phyloP scores from a whole-genome alignment of 257 asterid species.

The Avicennia marina region DNA sequence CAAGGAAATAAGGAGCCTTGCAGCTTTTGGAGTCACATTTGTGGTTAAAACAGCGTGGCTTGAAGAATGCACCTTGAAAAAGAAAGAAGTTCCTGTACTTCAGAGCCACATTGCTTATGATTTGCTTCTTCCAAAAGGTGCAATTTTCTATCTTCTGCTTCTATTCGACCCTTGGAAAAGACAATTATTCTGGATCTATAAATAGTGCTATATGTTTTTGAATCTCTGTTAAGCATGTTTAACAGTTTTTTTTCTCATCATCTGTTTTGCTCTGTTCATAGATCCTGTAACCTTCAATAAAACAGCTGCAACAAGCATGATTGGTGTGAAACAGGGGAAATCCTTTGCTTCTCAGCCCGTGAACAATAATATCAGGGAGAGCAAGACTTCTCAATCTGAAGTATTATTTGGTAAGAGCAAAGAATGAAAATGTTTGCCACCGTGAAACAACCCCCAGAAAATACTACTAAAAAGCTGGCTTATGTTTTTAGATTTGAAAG shows the following conservation, averaged over 20 bases:
- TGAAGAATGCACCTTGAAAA: conserved; percentile 68
- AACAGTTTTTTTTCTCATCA: neutral
- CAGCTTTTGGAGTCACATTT: conserved; percentile 71
- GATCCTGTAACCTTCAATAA: conserved; percentile 48
- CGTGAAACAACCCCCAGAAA: conserved; percentile 18
- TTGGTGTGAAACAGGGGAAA: conserved; percentile 41
- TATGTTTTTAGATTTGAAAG: conserved; percentile 28
- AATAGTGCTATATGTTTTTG: conserved; percentile 16
- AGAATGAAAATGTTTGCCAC: conserved; percentile 23
- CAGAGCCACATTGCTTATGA: conserved; percentile 81
- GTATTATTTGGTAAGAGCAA: conserved; percentile 31
- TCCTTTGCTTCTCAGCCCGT: conserved; percentile 35
- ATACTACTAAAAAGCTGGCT: conserved; percentile 16
- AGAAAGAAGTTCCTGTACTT: conserved; percentile 76
- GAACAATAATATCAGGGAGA: conserved; percentile 22
- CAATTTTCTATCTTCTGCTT: conserved; percentile 3
- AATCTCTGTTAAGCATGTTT: conserved; percentile 16
- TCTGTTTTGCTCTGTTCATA: conserved; percentile 20
- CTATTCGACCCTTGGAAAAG: conserved; percentile 2
- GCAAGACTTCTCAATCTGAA: conserved; percentile 30
- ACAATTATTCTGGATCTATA: conserved; percentile 6
- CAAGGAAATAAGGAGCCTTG: conserved; percentile 70
- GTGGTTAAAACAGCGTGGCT: conserved; percentile 84
- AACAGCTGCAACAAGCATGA: conserved; percentile 29
- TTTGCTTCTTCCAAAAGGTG: conserved; percentile 89